These are phyloP conservation scores for Phlyctochytrium planicorne DNA, from an alignment of 192 early-diverging fungal species.

Conservation along the genomic window DNA sequence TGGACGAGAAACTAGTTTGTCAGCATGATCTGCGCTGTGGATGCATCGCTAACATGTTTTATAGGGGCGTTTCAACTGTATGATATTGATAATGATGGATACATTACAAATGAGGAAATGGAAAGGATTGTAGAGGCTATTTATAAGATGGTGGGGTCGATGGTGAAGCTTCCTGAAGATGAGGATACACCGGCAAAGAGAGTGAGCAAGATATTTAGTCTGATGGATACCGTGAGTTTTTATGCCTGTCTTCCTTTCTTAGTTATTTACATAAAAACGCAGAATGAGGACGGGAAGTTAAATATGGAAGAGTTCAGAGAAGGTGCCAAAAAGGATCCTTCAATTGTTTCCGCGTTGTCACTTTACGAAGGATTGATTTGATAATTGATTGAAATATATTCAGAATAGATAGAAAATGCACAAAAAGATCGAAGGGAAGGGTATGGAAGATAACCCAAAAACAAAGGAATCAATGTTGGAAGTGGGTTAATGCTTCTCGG, in stretches of 20 bases:
- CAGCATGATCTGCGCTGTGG: slow-evolving; percentile 23
- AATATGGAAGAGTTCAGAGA: slow-evolving; percentile 86
- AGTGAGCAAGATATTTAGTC: slow-evolving; percentile 81
- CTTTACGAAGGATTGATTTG: slow-evolving; percentile 84
- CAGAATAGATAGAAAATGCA: neutral
- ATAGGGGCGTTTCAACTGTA: slow-evolving; percentile 84
- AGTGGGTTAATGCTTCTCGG: neutral
- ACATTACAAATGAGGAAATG: slow-evolving; percentile 89
- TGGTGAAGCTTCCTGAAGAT: slow-evolving; percentile 85
- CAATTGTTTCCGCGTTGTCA: slow-evolving; percentile 83
- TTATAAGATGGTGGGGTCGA: slow-evolving; percentile 91
- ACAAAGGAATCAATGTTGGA: neutral
- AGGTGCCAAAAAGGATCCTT: slow-evolving; percentile 83
- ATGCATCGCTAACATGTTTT: neutral
- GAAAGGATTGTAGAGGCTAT: slow-evolving; percentile 88
- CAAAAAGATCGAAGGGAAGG: neutral
- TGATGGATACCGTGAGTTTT: slow-evolving; percentile 76
- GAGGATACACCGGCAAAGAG: slow-evolving; percentile 90
- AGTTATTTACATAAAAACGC: no score
- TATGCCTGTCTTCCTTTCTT: no score
- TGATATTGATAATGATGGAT: slow-evolving; percentile 87
- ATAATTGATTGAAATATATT: neutral
- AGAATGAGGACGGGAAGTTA: slow-evolving; percentile 78
- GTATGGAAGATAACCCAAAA: neutral
- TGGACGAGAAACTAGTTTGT: slow-evolving; percentile 87